phyloP scores from a whole-genome alignment of 2,329 filamentous ascomycete species.

The Pestalotiopsis sp. region DNA sequence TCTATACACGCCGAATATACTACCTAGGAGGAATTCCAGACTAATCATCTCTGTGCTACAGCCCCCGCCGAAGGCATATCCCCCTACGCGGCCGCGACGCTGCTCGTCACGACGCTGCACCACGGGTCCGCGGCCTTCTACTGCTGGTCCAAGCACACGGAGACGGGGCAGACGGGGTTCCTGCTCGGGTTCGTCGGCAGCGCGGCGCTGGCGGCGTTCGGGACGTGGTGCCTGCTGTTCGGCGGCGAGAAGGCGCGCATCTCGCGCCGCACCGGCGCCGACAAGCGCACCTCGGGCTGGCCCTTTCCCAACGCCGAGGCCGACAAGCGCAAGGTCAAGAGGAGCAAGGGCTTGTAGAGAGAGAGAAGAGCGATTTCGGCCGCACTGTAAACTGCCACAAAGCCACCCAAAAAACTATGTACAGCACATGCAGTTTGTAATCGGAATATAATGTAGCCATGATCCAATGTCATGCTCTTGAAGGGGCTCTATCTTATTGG shows the following conservation, averaged over 20 bases:
- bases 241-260: slow-evolving; percentile 36
- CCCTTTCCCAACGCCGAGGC: slow-evolving; percentile 40
- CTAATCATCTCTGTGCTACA: too few species aligned
- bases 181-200: slow-evolving; percentile 62
- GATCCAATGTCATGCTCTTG: not conserved
- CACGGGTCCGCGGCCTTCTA: slow-evolving; percentile 67
- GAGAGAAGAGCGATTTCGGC: not conserved
- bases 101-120: slow-evolving; percentile 68
- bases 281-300: slow-evolving; percentile 44
- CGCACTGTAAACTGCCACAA: not conserved
- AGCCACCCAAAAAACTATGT: not conserved
- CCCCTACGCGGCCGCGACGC: slow-evolving; percentile 67
- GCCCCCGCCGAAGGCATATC: slow-evolving; percentile 40
- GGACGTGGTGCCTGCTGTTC: slow-evolving; percentile 61
- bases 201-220: slow-evolving; percentile 60
- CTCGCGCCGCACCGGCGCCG: slow-evolving; percentile 41
- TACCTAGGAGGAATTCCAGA: not conserved
- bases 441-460: not conserved
- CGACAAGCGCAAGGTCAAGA: slow-evolving; percentile 29
- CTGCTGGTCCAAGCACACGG: slow-evolving; percentile 69
- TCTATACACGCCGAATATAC: not conserved
- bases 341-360: slow-evolving; percentile 7
- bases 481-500: too few species aligned
- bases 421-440: not conserved
- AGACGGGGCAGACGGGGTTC: slow-evolving; percentile 59